A percentile compares a stretch with the other conserved stretches of the same genome.
These are phyloP conservation scores for Phalaenopsis equestris DNA, from an alignment of 106 monocot genomes.

Conservation along the genomic window DNA sequence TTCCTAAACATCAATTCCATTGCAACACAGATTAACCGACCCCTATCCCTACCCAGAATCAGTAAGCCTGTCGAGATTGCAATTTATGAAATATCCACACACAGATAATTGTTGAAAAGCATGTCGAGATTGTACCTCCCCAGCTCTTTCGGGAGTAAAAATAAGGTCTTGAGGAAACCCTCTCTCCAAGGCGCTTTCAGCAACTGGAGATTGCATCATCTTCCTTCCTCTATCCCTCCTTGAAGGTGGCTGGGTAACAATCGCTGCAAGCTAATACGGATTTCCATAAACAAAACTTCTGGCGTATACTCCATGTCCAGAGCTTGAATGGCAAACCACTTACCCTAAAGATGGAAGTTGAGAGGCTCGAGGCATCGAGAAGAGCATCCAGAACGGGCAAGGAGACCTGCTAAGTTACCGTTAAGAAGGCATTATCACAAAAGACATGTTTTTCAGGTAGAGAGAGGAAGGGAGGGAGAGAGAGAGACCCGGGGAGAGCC, in stretches of 20 bases:
- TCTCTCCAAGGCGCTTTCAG: conserved; percentile 56
- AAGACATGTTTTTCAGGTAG: background rate
- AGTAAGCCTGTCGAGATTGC: too few species aligned
- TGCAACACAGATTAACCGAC: too few species aligned
- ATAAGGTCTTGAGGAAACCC: conserved; percentile 71
- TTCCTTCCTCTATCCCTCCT: conserved; percentile 70
- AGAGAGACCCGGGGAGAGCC: conserved; percentile 71
- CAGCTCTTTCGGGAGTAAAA: conserved; percentile 71
- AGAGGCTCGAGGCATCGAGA: conserved; percentile 38
- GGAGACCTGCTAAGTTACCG: conserved; percentile 31
- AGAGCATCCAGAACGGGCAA: conserved; percentile 57
- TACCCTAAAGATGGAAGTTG: conserved; percentile 62
- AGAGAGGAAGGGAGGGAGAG: background rate
- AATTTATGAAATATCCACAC: background rate
- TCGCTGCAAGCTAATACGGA: conserved; percentile 69
- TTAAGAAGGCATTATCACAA: background rate
- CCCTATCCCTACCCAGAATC: too few species aligned
- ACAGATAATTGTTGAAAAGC: background rate
- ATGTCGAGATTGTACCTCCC: conserved; percentile 47
- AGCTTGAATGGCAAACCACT: background rate
- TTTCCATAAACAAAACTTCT: background rate
- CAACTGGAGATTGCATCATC: conserved; percentile 75
- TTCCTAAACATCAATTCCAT: too few species aligned
- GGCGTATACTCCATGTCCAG: background rate
- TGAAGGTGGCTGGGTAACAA: conserved; percentile 86